phyloP scores from a whole-genome alignment of 305 asterid species.

The Andrographis paniculata region DNA sequence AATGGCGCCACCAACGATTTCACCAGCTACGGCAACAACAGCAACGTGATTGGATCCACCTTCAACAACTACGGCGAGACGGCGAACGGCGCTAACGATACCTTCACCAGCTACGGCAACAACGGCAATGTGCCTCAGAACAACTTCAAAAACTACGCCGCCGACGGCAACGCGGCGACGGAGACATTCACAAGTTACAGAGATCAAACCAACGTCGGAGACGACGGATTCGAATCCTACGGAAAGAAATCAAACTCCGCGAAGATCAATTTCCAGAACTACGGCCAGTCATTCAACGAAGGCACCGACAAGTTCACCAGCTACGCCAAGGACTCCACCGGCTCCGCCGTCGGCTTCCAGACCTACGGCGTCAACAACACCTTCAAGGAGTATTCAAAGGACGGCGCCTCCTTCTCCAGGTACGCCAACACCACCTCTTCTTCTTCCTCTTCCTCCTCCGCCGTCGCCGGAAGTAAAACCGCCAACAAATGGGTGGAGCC shows the following conservation, averaged over 20 bases:
- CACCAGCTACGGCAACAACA: slow-evolving; percentile 38
- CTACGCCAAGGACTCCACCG: slow-evolving; percentile 37
- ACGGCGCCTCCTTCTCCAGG: slow-evolving; percentile 31
- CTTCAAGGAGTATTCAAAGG: slow-evolving; percentile 46
- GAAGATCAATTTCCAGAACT: slow-evolving; percentile 32
- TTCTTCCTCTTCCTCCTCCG: slow-evolving; percentile 14
- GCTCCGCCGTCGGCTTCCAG: slow-evolving; percentile 31
- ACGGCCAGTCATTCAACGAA: slow-evolving; percentile 59
- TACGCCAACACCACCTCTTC: slow-evolving; percentile 42
- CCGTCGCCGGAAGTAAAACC: slow-evolving; percentile 15
- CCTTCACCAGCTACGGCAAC: slow-evolving; percentile 47
- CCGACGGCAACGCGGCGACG: slow-evolving; percentile 39
- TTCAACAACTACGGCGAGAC: slow-evolving; percentile 47
- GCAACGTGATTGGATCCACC: slow-evolving; percentile 50
- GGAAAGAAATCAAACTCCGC: slow-evolving; percentile 48
- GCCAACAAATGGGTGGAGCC: slow-evolving; percentile 46
- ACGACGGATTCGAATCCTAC: slow-evolving; percentile 50
- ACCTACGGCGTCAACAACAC: slow-evolving; percentile 52
- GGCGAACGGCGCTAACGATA: slow-evolving; percentile 37
- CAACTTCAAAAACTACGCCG: slow-evolving; percentile 47
- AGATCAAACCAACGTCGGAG: slow-evolving; percentile 64
- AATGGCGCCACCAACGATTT: slow-evolving; percentile 53
- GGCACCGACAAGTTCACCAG: slow-evolving; percentile 58
- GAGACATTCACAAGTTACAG: slow-evolving; percentile 53
- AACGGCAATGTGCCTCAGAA: slow-evolving; percentile 45